These are phyloP conservation scores for Arthrobotrys megalospora DNA, from an alignment of 2,329 filamentous ascomycete genomes.

Conservation along the genomic window DNA sequence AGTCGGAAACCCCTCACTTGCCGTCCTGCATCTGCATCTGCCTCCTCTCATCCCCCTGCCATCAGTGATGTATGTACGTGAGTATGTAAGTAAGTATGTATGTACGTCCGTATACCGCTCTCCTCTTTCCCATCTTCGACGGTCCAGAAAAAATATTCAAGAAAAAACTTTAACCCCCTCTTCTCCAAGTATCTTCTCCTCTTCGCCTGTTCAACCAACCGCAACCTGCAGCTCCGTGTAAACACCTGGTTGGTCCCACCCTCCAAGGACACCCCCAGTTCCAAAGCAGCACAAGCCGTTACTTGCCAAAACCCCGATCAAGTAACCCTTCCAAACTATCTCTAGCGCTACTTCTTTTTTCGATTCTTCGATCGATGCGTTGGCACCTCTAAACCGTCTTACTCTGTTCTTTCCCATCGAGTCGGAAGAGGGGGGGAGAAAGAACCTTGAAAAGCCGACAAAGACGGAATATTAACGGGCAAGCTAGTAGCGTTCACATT, in stretches of 20 bases:
- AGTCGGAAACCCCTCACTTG: constrained; percentile 33
- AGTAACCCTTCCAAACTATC: constrained; percentile 5
- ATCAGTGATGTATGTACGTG: not conserved
- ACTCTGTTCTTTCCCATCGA: constrained; percentile 12
- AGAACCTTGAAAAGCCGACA: constrained; percentile 16
- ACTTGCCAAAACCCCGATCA: constrained; percentile 13
- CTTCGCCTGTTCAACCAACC: constrained; percentile 23
- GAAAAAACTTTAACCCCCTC: constrained; percentile 24
- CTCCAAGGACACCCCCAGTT: constrained; percentile 17
- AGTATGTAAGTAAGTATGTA: not conserved
- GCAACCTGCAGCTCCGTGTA: constrained; percentile 56
- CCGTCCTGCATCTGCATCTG: constrained; percentile 20
- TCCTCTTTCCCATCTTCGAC: not conserved
- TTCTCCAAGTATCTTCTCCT: constrained; percentile 13
- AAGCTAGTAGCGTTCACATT: constrained; percentile 9
- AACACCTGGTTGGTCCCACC: constrained; percentile 55
- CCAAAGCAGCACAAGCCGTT: not conserved
- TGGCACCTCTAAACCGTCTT: constrained; percentile 51
- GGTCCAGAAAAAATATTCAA: not conserved
- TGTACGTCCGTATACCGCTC: not conserved
- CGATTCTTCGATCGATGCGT: constrained; percentile 33
- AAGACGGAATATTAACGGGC: constrained; percentile 13
- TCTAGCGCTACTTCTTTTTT: not conserved
- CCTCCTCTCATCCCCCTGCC: not conserved
- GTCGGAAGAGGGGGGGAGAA: not conserved